phyloP scores from a whole-genome alignment of 2,329 filamentous ascomycete species.

The Aspergillus hortae region DNA sequence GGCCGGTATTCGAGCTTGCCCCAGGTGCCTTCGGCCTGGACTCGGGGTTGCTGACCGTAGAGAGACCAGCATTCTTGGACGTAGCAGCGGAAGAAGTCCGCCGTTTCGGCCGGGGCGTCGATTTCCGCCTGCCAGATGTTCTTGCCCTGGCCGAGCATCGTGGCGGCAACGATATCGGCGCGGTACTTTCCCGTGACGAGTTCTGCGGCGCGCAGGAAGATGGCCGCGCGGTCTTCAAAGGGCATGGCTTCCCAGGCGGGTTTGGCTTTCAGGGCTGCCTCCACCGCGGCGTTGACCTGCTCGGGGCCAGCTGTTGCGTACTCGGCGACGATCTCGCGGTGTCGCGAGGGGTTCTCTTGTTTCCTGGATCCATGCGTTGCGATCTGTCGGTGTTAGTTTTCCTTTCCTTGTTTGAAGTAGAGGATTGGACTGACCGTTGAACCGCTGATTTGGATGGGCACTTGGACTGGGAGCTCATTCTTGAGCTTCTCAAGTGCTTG shows the following conservation, averaged over 20 bases:
- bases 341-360: conserved; percentile 50
- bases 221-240: conserved; percentile 82
- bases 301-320: conserved; percentile 58
- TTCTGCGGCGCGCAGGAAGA: conserved; percentile 95
- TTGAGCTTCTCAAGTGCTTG: conserved; percentile 29
- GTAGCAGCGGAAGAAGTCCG: conserved; percentile 86
- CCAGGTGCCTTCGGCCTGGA: conserved; percentile 59
- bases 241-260: conserved; percentile 78
- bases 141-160: conserved; percentile 95
- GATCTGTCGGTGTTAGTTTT: conserved; percentile 6
- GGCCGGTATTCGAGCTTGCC: conserved; percentile 73
- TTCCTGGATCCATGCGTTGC: conserved; percentile 14
- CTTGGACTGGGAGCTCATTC: conserved; percentile 29
- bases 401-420: neutral
- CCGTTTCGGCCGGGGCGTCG: conserved; percentile 84
- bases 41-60: conserved; percentile 76
- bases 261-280: conserved; percentile 80
- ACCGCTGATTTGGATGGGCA: conserved; percentile 24
- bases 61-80: conserved; percentile 89
- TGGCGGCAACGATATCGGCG: conserved; percentile 91
- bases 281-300: conserved; percentile 76
- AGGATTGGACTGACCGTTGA: conserved; percentile 1
- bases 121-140: conserved; percentile 99
- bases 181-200: conserved; percentile 86
- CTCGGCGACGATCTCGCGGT: conserved; percentile 20